Base-by-base conservation (phyloP, 176 grass and related monocot species). In the Avena insularis region DNA sequence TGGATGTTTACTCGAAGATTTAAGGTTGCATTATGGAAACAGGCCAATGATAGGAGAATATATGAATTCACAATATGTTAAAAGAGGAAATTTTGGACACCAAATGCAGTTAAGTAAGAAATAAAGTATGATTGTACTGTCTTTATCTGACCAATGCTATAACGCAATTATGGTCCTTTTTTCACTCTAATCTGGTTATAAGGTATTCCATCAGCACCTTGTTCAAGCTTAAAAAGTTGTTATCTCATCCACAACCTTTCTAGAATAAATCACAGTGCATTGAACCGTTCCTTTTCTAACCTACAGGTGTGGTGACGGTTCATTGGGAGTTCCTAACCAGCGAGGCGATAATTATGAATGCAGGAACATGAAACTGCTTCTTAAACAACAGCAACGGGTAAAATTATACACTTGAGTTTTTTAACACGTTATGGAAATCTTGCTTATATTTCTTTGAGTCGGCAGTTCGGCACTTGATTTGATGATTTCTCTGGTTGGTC, bases 291-390 rank as follows among this genome's bases (percentile, higher is more conserved):
- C 20, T 73, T 89, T 81, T 77, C 31, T 56, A 48, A 75, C 35
- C 16, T 89, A 40, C 83, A 98, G 96, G 83, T 98, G 96, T 78
- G 96, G 96, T 61, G 96, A 98, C 79, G 96, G 96, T 74, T 93
- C 96, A 58, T 87, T 98, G 86, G 96, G 96, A 84, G 96, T 88
- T 46, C 96, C 96, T 8, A 98, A 91, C 87, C 96, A 98, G 84
- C 91, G 93, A 91, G 96, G 96, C 48, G 93, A 96, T 86, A 98
- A 96, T 85, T 98, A 94, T 88, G 96, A 98, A 88, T 98, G 96
- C 79, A 87, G 93, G 75, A 98, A 98, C 85, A 98, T 98, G 96
- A 98, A 98, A 86, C 83, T 98, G 77, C 90, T 98, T 78, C 92
- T 98, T 48, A 98, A 96, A 86, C 96, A 98, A 81, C 96, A 94